phyloP scores from a whole-genome alignment of 306 rosid genomes.

The Corylus heterophylla region DNA sequence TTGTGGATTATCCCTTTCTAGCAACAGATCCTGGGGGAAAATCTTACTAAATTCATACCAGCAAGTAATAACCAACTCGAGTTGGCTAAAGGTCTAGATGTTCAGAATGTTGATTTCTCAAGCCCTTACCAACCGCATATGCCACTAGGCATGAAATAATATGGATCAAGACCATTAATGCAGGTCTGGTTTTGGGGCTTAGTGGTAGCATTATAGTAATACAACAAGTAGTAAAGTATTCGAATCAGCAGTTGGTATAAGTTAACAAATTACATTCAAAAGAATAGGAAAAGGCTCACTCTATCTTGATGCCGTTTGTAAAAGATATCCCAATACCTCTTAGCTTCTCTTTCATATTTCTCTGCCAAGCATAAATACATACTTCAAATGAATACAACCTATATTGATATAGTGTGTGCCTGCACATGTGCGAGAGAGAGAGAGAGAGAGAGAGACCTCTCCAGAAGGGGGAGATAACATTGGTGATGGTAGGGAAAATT shows the following conservation, averaged over 20 bases:
- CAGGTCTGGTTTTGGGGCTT: neutral
- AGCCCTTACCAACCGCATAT: neutral
- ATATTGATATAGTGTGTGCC: too few species aligned
- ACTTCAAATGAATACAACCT: neutral
- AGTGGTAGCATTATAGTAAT: neutral
- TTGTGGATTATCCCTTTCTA: neutral
- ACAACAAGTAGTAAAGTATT: neutral
- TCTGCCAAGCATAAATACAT: conserved; percentile 42
- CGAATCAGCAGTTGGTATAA: neutral
- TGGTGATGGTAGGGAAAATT: conserved; percentile 59
- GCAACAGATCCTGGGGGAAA: neutral
- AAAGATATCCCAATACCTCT: conserved; percentile 90
- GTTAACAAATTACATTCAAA: neutral
- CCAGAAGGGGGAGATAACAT: conserved; percentile 79
- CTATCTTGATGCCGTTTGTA: conserved; percentile 83
- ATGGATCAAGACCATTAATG: neutral
- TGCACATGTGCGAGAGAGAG: neutral
- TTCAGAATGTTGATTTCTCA: neutral
- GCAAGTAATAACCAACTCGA: neutral
- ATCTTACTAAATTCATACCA: neutral
- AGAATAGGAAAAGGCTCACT: conserved; percentile 42
- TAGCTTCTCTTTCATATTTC: conserved; percentile 89
- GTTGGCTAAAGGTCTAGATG: neutral
- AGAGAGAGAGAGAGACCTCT: conserved; percentile 53
- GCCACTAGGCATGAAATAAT: neutral